Evolutionary conservation across 768 basidiomycete species (phyloP).

Genomic region (Mycena rebaudengoi): DNA sequence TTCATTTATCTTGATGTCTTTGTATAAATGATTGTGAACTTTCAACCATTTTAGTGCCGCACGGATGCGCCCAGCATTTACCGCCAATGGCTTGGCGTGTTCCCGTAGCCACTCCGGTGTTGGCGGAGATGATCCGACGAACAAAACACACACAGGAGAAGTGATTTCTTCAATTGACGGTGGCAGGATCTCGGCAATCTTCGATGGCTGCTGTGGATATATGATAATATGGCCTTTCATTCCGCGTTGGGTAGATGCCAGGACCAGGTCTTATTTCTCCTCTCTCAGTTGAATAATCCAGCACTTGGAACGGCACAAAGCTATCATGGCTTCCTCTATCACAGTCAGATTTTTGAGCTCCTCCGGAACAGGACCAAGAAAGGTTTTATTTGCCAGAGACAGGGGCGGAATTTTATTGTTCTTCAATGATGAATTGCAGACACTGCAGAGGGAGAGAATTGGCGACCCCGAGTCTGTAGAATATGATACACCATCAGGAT

Average conservation of each 20-base stretch:
- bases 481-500: not conserved
- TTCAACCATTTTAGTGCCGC: conserved; percentile 9
- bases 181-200: not conserved
- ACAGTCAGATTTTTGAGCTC: conserved; percentile 16
- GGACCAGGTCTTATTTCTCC: conserved; percentile 17
- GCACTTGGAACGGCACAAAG: conserved; percentile 20
- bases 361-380: conserved; percentile 14
- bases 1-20: not conserved
- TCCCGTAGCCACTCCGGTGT: not conserved
- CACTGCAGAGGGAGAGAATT: not conserved
- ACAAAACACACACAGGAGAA: not conserved
- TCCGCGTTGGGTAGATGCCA: conserved; percentile 15
- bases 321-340: conserved; percentile 26
- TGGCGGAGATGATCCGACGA: conserved; percentile 6
- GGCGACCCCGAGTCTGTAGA: not conserved
- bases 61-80: not conserved
- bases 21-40: conserved; percentile 6
- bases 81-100: not conserved
- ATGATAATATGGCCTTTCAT: conserved; percentile 5
- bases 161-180: conserved; percentile 4
- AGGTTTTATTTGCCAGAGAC: conserved; percentile 14
- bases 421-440: not conserved
- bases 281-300: conserved; percentile 15
- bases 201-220: conserved; percentile 8
- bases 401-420: not conserved